Base-by-base conservation (phyloP, 148 eudicot species). In the Drosera capensis region DNA sequence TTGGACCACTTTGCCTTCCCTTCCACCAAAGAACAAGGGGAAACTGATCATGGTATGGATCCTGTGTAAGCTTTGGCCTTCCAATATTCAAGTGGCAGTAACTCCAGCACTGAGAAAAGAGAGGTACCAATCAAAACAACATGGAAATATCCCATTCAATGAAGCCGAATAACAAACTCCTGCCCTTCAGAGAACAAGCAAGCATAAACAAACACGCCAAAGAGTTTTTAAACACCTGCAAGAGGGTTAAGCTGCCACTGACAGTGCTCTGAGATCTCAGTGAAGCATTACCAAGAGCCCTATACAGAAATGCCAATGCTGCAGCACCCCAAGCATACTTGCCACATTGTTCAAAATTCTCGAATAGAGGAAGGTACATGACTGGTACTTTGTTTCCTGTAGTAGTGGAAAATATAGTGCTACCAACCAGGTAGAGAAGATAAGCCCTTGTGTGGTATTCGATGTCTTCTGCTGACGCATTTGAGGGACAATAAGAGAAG, bases 281-380 rank as follows among this genome's bases (percentile, higher is more conserved):
- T 19, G 95, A 90, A 37, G 99, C 99, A 47, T 90, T 90, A 56
- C 99, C 95, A 35, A 90, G 93, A 12, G 99, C 99, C 68, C 99
- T 73, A 40, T 90, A 90, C 56, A 90, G 72, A 64, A 90, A 90
- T 8, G 86, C 64, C 59, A 90, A 72, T 19, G 99, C 88, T 28
- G 93, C 99, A 40, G 95, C 93, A 53, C 99, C 99, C 99, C 99
- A 90, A 0, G 99, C 95, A 64, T 85, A 90, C 55, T 72, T 78
- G 48, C 95, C 95, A 60, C 88, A 74, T 37, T 71, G 80, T 49
- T 78, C 78, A 56, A 90, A 90, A 71, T 85, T 70, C 62, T 79
- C 95, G 40, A 90, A 85, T 35, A 90, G 68, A 0, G 99, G 99
- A 39, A 90, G 93, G 72, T 90, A 90, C 99, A 90, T 90, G 23